phyloP scores from a whole-genome alignment of 1,284 basidiomycete species.

The Filobasidium uniguttulatum region DNA sequence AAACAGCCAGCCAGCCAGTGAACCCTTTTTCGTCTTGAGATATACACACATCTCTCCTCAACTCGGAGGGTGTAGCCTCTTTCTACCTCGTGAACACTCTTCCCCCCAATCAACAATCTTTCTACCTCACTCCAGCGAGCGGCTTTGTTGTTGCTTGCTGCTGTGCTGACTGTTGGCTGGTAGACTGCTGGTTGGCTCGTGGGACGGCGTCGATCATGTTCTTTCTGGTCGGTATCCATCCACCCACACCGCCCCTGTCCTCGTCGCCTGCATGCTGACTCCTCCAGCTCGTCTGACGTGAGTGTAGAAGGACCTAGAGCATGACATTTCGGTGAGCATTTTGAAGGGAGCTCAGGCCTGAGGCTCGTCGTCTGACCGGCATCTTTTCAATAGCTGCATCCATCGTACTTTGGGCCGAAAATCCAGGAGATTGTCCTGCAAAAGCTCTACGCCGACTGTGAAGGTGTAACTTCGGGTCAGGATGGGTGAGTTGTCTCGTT shows the following conservation, averaged over 20 bases:
- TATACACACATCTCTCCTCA: too few relatives aligned
- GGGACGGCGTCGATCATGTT: slow-evolving; percentile 29
- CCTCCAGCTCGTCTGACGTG: not conserved
- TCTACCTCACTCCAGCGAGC: too few relatives aligned
- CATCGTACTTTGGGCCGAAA: slow-evolving; percentile 92
- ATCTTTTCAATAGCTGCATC: slow-evolving; percentile 71
- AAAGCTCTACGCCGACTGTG: slow-evolving; percentile 89
- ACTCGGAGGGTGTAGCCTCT: too few relatives aligned
- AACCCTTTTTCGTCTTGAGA: too few relatives aligned
- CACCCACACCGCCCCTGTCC: not conserved
- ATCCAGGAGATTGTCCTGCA: slow-evolving; percentile 85
- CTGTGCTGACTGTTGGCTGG: too few relatives aligned
- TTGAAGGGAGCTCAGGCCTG: slow-evolving; percentile 92
- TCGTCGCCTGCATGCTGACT: not conserved
- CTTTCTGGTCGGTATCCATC: slow-evolving; percentile 32
- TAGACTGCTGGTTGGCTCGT: not conserved
- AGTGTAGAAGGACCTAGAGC: slow-evolving; percentile 20
- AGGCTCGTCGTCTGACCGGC: too few relatives aligned
- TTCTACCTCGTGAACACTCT: too few relatives aligned
- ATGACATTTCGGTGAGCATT: slow-evolving; percentile 5
- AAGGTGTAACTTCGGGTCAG: slow-evolving; percentile 90
- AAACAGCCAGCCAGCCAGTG: too few relatives aligned
- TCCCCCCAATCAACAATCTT: too few relatives aligned
- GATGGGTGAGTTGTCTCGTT: slow-evolving; percentile 46
- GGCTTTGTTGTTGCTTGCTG: too few relatives aligned